phyloP scores from a whole-genome alignment of 2,329 filamentous ascomycete species.

The Corinectria fuckeliana region DNA sequence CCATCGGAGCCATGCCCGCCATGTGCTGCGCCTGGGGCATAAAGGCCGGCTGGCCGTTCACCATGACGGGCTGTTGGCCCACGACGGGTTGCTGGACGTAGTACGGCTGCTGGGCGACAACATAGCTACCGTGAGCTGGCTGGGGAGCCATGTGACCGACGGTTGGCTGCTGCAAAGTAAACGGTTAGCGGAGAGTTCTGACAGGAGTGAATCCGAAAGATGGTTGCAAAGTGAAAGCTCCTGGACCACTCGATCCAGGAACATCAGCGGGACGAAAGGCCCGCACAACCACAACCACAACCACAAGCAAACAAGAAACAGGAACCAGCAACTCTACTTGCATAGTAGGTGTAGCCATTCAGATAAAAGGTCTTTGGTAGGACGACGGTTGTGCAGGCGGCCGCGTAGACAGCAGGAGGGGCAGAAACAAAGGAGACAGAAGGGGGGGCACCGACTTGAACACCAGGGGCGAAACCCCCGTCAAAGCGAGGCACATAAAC shows the following conservation, averaged over 20 bases:
- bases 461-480: slow-evolving; percentile 37
- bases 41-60: slow-evolving; percentile 40
- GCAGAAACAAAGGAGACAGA: slow-evolving; percentile 39
- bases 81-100: slow-evolving; percentile 42
- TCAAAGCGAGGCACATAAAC: slow-evolving; percentile 63
- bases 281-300: slow-evolving; percentile 1
- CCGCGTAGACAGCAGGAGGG: slow-evolving; percentile 24
- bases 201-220: not conserved
- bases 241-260: slow-evolving; percentile 7
- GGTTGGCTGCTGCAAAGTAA: slow-evolving; percentile 40
- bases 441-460: slow-evolving; percentile 45
- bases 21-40: slow-evolving; percentile 38
- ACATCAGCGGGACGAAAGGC: not conserved
- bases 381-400: slow-evolving; percentile 39
- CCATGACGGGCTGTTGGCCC: slow-evolving; percentile 41
- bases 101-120: slow-evolving; percentile 45
- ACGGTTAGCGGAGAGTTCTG: slow-evolving; percentile 21
- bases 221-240: not conserved
- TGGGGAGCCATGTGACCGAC: slow-evolving; percentile 39
- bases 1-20: slow-evolving; percentile 35
- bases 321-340: slow-evolving; percentile 42
- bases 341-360: slow-evolving; percentile 47
- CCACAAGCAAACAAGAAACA: slow-evolving; percentile 3
- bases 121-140: slow-evolving; percentile 36
- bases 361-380: slow-evolving; percentile 43